Evolutionary conservation across 2,329 filamentous ascomycete genomes (phyloP).

Genomic region (Parasarocladium wereldwijsianum): DNA sequence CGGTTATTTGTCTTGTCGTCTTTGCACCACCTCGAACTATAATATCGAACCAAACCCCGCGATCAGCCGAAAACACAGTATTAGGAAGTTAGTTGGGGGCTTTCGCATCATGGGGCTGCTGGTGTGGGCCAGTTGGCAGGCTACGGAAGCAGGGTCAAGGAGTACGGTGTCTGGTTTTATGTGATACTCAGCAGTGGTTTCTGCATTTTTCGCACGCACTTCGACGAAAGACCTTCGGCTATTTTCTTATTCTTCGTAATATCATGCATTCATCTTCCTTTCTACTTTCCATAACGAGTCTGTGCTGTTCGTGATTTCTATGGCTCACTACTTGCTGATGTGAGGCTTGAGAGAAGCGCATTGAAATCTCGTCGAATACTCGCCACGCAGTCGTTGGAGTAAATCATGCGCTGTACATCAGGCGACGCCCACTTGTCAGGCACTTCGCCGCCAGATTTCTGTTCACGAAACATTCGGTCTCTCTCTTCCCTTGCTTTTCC

Average conservation of each 20-base stretch:
- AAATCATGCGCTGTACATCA: constrained; percentile 51
- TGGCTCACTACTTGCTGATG: no score
- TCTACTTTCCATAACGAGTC: background rate
- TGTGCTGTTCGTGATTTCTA: constrained; percentile 6
- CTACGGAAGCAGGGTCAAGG: no score
- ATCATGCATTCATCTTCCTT: background rate
- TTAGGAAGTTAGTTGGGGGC: no score
- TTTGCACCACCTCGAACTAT: background rate
- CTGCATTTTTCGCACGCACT: no score
- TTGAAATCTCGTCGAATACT: constrained; percentile 37
- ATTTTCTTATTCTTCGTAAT: no score
- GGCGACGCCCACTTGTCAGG: constrained; percentile 58
- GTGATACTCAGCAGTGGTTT: no score
- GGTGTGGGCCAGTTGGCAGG: no score
- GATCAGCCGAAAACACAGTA: no score
- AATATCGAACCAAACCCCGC: background rate
- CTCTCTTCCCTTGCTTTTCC: constrained; percentile 41
- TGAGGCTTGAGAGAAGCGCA: constrained; percentile 26
- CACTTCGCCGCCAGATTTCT: constrained; percentile 30
- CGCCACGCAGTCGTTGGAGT: constrained; percentile 44
- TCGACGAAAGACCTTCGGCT: no score
- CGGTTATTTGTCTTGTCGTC: background rate
- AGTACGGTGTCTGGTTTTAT: no score
- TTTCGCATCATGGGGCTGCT: no score
- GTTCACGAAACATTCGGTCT: constrained; percentile 37